Percentiles rank a stretch among this genome's conserved stretches.
Conservation (phyloP, 2,329 filamentous ascomycete genomes). For the Dothistroma septosporum region DNA sequence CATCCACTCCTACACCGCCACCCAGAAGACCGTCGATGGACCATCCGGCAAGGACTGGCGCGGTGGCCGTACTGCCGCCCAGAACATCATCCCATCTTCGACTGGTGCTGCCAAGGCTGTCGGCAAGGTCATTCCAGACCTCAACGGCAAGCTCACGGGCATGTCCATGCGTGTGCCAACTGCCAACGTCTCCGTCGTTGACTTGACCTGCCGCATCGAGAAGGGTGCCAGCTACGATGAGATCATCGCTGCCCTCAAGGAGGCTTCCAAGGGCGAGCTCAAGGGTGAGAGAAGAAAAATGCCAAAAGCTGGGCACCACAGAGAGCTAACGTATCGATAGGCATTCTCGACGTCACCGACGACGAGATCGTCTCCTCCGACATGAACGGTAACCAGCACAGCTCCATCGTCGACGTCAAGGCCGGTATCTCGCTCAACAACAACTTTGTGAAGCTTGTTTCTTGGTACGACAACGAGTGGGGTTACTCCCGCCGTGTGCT, state of each 20-base stretch:
- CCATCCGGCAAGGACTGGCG: conserved; percentile 99
- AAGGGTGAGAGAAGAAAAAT: conserved; percentile 61
- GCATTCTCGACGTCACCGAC: conserved; percentile 91
- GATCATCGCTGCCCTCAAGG: conserved; percentile 88
- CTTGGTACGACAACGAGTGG: conserved; percentile 91
- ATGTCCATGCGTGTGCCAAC: conserved; percentile 99
- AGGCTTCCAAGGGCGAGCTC: conserved; percentile 73
- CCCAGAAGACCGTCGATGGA: conserved; percentile 98
- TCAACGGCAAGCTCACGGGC: conserved; percentile 99
- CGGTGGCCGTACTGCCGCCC: conserved; percentile 95
- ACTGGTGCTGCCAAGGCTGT: conserved; percentile 99
- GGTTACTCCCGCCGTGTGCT: conserved; percentile 84
- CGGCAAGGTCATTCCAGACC: conserved; percentile 96
- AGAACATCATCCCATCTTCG: conserved; percentile 99
- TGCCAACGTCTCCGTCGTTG: conserved; percentile 97
- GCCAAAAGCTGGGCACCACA: neutral
- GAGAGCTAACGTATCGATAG: conserved; percentile 44
- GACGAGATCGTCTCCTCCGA: conserved; percentile 94
- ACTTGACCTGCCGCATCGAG: conserved; percentile 90
- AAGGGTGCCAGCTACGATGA: conserved; percentile 83
- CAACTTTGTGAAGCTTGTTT: conserved; percentile 98
- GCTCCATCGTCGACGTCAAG: conserved; percentile 99
- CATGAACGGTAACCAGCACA: conserved; percentile 85
- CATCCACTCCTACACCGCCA: conserved; percentile 98
- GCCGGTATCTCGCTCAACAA: conserved; percentile 97